Conservation (phyloP, 108 stramenopile genomes). For the Stephanodiscus minutulus region DNA sequence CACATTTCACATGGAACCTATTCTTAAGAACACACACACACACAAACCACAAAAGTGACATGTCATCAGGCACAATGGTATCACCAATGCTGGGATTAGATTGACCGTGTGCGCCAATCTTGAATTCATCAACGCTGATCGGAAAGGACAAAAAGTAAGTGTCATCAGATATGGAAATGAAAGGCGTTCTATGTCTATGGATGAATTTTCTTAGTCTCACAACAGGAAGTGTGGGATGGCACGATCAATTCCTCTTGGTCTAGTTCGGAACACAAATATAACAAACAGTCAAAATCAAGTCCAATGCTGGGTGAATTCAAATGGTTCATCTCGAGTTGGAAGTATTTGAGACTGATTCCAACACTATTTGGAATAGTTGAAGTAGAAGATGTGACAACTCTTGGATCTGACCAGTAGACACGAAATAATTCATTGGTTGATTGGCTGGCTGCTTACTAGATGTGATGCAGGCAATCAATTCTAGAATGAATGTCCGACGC, state of each 20-base stretch:
- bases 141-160: no score
- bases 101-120: no score
- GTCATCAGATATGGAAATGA: no score
- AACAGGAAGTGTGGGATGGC: conserved; percentile 53
- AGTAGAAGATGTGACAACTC: conserved; percentile 7
- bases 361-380: conserved; percentile 50
- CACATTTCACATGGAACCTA: no score
- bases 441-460: neutral
- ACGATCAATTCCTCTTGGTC: conserved; percentile 30
- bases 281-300: conserved; percentile 52
- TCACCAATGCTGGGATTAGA: no score
- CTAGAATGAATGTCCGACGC: no score
- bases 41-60: no score
- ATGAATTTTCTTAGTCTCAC: conserved; percentile 89
- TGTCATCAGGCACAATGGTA: no score
- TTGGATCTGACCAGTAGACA: neutral
- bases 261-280: conserved; percentile 37
- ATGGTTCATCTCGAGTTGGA: conserved; percentile 54
- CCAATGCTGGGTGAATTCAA: conserved; percentile 71
- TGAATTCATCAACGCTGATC: no score
- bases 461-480: no score
- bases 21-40: no score
- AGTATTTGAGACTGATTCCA: conserved; percentile 58
- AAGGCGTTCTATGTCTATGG: no score
- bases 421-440: neutral